These are phyloP conservation scores for Scheffersomyces parashehatae DNA, from an alignment of 1,139 yeast species.

Conservation along the genomic window DNA sequence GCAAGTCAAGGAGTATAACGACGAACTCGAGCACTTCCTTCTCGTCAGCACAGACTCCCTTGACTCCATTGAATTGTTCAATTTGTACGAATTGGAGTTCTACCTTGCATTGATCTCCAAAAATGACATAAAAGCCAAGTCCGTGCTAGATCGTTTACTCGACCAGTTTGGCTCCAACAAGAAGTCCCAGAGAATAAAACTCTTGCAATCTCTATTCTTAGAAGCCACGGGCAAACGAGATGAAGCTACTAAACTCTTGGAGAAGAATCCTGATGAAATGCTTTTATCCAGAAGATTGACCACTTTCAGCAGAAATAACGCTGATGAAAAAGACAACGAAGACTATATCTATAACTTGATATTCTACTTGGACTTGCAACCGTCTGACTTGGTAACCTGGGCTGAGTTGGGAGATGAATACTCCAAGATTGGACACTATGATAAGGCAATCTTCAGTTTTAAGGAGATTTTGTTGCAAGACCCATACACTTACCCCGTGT, in stretches of 20 bases:
- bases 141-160: constrained; percentile 57
- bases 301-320: constrained; percentile 29
- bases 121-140: constrained; percentile 71
- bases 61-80: constrained; percentile 53
- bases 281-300: constrained; percentile 35
- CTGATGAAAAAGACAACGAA: constrained; percentile 16
- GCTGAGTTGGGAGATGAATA: constrained; percentile 71
- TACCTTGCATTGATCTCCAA: constrained; percentile 63
- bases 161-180: constrained; percentile 61
- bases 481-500: constrained; percentile 75
- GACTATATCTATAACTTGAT: constrained; percentile 52
- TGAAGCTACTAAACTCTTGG: constrained; percentile 38
- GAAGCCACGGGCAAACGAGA: constrained; percentile 52
- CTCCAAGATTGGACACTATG: constrained; percentile 58
- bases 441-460: constrained; percentile 63
- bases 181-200: constrained; percentile 54
- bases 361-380: constrained; percentile 54
- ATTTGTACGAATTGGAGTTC: constrained; percentile 71
- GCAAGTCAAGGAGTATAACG: constrained; percentile 18
- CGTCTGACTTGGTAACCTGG: constrained; percentile 78
- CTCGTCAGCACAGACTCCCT: constrained; percentile 27
- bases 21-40: constrained; percentile 27
- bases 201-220: constrained; percentile 56
- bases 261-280: constrained; percentile 37
- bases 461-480: constrained; percentile 68